A percentile compares a stretch with the other conserved stretches of the same genome.
Conservation (phyloP, 2,329 filamentous ascomycete species). For the Scedosporium apiospermum region DNA sequence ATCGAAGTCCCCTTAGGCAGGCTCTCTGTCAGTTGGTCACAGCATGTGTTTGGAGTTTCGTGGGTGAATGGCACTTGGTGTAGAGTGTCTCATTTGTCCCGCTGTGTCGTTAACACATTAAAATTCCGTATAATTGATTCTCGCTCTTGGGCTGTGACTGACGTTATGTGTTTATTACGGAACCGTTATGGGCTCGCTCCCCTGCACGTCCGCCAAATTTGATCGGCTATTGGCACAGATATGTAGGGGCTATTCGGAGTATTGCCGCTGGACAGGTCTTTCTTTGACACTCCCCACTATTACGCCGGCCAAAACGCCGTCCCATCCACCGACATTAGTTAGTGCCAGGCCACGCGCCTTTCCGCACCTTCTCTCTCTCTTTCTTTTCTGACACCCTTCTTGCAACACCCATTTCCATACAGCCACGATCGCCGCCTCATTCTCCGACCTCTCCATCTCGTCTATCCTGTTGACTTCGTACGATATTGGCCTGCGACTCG, state of each 20-base stretch:
- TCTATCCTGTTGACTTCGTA: slow-evolving; percentile 7
- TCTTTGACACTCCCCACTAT: slow-evolving; percentile 32
- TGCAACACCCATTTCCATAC: slow-evolving; percentile 11
- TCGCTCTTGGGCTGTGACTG: too few species aligned
- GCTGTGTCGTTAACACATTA: too few species aligned
- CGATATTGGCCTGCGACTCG: not conserved
- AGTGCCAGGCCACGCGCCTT: slow-evolving; percentile 11
- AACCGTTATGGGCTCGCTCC: not conserved
- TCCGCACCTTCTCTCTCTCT: slow-evolving; percentile 18
- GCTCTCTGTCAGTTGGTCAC: too few species aligned
- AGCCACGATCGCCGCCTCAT: slow-evolving; percentile 9
- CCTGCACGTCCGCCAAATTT: not conserved
- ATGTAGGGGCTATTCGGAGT: slow-evolving; percentile 1
- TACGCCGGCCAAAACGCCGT: slow-evolving; percentile 49
- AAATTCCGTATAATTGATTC: too few species aligned
- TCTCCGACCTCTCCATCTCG: slow-evolving; percentile 10
- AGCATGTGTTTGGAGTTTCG: too few species aligned
- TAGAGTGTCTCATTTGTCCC: too few species aligned
- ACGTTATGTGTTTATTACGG: not conserved
- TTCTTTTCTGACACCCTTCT: slow-evolving; percentile 15
- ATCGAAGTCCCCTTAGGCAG: not conserved
- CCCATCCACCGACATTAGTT: slow-evolving; percentile 8
- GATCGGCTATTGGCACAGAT: not conserved
- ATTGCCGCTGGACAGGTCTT: not conserved
- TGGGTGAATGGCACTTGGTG: too few species aligned